Conservation (phyloP, 345 rosid genomes). For the Trapa incisa region DNA sequence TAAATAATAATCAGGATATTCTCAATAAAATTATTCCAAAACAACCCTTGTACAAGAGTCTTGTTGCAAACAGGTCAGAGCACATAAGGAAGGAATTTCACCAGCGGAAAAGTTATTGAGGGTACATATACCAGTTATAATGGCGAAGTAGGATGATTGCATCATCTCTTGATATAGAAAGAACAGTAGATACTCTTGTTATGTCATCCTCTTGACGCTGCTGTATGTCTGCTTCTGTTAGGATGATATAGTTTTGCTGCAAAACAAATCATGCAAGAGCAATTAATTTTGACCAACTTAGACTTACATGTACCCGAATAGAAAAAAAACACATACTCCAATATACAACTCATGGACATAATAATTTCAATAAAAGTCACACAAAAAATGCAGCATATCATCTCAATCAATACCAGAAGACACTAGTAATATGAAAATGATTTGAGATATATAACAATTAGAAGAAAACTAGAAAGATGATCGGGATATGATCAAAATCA, state of each 20-base stretch:
- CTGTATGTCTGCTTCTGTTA: conserved; percentile 63
- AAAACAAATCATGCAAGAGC: not conserved
- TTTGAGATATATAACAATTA: not conserved
- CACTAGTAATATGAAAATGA: not conserved
- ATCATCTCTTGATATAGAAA: conserved; percentile 50
- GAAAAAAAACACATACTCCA: not conserved
- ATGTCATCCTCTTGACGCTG: conserved; percentile 61
- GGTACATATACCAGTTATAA: conserved; percentile 52
- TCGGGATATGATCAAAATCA: not conserved
- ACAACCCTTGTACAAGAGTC: not conserved
- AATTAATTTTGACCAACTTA: not conserved
- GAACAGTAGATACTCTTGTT: conserved; percentile 58
- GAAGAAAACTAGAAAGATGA: not conserved
- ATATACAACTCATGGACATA: not conserved
- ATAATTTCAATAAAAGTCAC: not conserved
- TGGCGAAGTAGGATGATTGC: conserved; percentile 65
- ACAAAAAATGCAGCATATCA: not conserved
- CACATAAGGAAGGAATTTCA: not conserved
- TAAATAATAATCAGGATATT: not conserved
- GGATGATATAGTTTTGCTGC: conserved; percentile 57
- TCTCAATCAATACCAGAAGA: not conserved
- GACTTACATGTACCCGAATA: not conserved
- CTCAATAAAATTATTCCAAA: not conserved
- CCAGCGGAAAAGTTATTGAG: not conserved
- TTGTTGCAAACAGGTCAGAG: not conserved